Conservation (phyloP, 345 rosid genomes). For the Chamaenerion angustifolium region DNA sequence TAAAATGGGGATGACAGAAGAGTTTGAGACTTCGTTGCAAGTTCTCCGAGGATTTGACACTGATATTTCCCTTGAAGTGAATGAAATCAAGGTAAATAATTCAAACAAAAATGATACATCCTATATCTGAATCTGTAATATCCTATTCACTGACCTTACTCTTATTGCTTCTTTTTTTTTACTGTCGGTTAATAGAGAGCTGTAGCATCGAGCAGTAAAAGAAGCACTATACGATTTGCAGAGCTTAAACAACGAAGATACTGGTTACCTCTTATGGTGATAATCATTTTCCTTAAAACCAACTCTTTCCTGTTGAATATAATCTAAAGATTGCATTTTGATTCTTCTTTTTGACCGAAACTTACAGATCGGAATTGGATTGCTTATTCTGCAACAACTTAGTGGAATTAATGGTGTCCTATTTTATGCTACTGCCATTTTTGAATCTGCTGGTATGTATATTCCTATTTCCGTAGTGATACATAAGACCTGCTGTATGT, state of each 20-base stretch:
- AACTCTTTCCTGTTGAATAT: slow-evolving; percentile 3
- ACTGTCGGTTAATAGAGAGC: slow-evolving; percentile 50
- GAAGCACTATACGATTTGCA: slow-evolving; percentile 47
- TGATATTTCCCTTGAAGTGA: slow-evolving; percentile 85
- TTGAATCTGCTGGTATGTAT: slow-evolving; percentile 68
- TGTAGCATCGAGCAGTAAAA: slow-evolving; percentile 64
- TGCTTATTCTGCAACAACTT: slow-evolving; percentile 84
- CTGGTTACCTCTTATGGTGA: slow-evolving; percentile 63
- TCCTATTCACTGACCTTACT: not conserved
- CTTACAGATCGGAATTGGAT: slow-evolving; percentile 79
- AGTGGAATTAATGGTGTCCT: slow-evolving; percentile 81
- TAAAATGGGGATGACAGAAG: slow-evolving; percentile 98
- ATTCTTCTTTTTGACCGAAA: not conserved
- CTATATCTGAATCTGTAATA: too few species aligned
- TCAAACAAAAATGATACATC: not conserved
- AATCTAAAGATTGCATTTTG: slow-evolving; percentile 3
- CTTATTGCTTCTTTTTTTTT: not conserved
- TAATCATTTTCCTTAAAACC: slow-evolving; percentile 5
- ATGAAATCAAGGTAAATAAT: slow-evolving; percentile 75
- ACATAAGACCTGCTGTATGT: too few species aligned
- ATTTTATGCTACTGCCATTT: slow-evolving; percentile 78
- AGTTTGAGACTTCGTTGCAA: slow-evolving; percentile 94
- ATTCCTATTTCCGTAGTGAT: not conserved
- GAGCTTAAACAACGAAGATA: slow-evolving; percentile 57
- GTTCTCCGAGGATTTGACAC: slow-evolving; percentile 93